Conservation (phyloP, 2,329 filamentous ascomycete species). For the Epichloe glyceriae region DNA sequence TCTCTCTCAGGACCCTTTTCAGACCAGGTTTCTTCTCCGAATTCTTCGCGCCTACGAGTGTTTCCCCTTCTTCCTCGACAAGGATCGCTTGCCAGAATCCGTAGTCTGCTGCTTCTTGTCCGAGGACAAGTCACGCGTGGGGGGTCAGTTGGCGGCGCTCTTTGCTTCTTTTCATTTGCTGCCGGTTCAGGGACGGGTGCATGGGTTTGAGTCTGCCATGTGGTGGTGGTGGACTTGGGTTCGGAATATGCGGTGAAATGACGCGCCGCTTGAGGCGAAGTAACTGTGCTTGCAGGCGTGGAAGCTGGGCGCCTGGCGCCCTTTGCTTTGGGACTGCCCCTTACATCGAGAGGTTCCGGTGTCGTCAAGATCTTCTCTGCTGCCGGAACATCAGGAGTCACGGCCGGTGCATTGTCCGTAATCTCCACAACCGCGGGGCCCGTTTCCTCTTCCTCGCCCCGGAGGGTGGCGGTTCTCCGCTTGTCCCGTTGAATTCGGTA, state of each 20-base stretch:
- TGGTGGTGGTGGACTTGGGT: background rate
- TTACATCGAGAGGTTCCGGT: background rate
- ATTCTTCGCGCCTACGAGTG: conserved; percentile 8
- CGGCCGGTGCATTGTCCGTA: conserved; percentile 11
- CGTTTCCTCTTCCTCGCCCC: conserved; percentile 18
- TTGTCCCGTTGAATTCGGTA: conserved; percentile 45
- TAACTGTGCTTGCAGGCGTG: conserved; percentile 1
- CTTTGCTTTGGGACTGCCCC: background rate
- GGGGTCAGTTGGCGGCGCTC: conserved; percentile 21
- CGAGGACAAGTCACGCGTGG: conserved; percentile 9
- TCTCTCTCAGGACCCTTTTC: conserved; percentile 38
- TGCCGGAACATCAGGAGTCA: background rate
- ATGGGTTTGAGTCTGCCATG: background rate
- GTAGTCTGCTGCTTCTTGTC: background rate
- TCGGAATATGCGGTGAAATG: conserved; percentile 2
- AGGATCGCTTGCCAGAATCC: conserved; percentile 5
- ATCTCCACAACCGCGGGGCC: conserved; percentile 16
- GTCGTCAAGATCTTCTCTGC: background rate
- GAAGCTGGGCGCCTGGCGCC: background rate
- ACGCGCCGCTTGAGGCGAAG: conserved; percentile 5
- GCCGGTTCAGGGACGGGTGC: background rate
- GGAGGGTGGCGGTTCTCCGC: conserved; percentile 28
- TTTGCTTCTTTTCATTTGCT: conserved; percentile 34
- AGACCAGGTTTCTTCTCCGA: conserved; percentile 14
- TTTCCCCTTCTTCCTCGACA: conserved; percentile 19